Conservation (phyloP, 352 stramenopile species). For the Pythium phragmitis region DNA sequence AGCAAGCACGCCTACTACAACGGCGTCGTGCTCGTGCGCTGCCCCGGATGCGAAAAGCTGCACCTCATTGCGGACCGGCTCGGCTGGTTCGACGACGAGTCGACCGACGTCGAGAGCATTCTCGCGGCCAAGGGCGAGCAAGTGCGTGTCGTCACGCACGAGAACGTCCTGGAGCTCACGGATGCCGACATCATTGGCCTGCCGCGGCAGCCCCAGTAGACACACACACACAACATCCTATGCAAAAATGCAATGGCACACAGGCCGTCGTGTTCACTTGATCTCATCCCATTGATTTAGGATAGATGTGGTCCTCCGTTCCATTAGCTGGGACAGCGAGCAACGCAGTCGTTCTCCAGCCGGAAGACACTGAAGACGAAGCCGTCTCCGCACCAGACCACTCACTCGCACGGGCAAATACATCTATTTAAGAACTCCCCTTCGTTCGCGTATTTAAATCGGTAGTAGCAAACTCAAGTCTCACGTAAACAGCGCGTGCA, state of each 20-base stretch:
- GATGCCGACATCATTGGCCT: constrained; percentile 65
- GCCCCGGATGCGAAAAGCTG: constrained; percentile 97
- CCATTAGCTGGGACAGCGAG: too few species aligned
- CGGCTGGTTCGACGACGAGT: constrained; percentile 92
- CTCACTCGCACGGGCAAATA: too few species aligned
- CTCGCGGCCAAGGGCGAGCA: constrained; percentile 71
- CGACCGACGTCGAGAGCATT: constrained; percentile 86
- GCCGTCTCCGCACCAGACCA: too few species aligned
- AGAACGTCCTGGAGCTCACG: constrained; percentile 84
- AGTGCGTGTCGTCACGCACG: constrained; percentile 68
- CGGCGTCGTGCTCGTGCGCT: constrained; percentile 97
- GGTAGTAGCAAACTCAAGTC: background rate
- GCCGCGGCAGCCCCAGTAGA: constrained; percentile 23
- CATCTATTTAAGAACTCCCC: too few species aligned
- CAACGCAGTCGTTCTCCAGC: too few species aligned
- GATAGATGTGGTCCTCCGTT: too few species aligned
- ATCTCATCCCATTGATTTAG: background rate
- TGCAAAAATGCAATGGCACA: background rate
- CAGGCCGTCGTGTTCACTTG: too few species aligned
- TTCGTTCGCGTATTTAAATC: too few species aligned
- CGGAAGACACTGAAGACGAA: too few species aligned
- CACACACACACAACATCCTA: background rate
- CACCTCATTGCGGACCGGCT: constrained; percentile 97
- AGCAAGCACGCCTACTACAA: constrained; percentile 96
- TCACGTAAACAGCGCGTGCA: constrained; percentile 68